A percentile compares a stretch with the other conserved stretches of the same genome.
Evolutionary conservation across 225 moss, liverwort and hornwort species (phyloP).

Genomic region (Neckera pumila): DNA sequence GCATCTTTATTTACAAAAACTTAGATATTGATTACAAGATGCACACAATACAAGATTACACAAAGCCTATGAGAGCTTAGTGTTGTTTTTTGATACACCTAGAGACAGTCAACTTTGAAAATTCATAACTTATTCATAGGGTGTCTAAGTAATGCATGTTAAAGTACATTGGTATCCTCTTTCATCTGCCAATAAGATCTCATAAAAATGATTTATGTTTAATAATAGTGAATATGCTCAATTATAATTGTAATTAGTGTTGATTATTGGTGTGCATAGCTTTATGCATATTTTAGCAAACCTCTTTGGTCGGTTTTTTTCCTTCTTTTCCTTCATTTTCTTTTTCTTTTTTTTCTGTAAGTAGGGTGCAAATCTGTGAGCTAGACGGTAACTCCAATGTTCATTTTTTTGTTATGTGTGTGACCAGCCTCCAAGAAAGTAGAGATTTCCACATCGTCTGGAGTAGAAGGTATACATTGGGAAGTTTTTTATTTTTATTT

Average conservation of each 20-base stretch:
- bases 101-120: neutral
- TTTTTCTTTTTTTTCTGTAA: neutral
- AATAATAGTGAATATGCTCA: neutral
- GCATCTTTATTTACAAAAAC: neutral
- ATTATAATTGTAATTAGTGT: neutral
- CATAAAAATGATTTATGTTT: neutral
- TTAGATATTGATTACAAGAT: neutral
- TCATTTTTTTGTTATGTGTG: neutral
- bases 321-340: neutral
- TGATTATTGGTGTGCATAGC: neutral
- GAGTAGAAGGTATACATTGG: neutral
- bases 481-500: neutral
- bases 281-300: neutral
- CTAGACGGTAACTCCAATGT: too few species aligned
- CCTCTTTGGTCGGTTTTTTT: neutral
- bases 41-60: neutral
- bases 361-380: too few species aligned
- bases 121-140: too few species aligned
- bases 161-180: neutral
- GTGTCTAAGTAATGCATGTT: neutral
- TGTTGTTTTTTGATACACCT: neutral
- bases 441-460: neutral
- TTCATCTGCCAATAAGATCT: neutral
- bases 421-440: neutral
- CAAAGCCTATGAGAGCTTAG: neutral